These are phyloP conservation scores for Solanum hybrid DNA, from an alignment of 305 asterid genomes.

Conservation along the genomic window DNA sequence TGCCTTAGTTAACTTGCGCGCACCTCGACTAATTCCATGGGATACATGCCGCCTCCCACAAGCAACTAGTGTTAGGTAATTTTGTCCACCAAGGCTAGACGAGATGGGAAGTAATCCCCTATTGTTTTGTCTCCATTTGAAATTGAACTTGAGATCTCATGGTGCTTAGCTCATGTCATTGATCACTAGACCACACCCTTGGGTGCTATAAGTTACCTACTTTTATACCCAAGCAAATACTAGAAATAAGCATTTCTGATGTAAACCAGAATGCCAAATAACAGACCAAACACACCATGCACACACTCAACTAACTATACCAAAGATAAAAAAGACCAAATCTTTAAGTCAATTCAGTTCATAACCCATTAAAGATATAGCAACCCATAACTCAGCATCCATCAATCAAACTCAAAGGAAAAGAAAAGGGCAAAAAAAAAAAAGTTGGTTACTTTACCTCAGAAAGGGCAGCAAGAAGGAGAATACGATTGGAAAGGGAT, in stretches of 20 bases:
- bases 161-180: not conserved
- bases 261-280: not conserved
- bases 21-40: not conserved
- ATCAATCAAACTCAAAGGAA: not conserved
- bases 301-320: not conserved
- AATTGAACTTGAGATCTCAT: not conserved
- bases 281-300: not conserved
- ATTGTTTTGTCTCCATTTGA: not conserved
- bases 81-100: not conserved
- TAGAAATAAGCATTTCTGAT: not conserved
- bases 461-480: constrained; percentile 92
- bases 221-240: not conserved
- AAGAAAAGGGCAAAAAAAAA: not conserved
- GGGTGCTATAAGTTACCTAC: not conserved
- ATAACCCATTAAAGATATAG: not conserved
- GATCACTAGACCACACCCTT: not conserved
- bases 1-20: not conserved
- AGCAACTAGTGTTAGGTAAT: not conserved
- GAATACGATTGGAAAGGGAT: constrained; percentile 89
- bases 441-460: constrained; percentile 38
- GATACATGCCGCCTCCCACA: not conserved
- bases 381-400: not conserved
- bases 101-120: not conserved
- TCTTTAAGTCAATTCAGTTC: not conserved
- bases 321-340: not conserved